phyloP scores from a whole-genome alignment of 345 rosid species.

The Eutrema yunnanense region DNA sequence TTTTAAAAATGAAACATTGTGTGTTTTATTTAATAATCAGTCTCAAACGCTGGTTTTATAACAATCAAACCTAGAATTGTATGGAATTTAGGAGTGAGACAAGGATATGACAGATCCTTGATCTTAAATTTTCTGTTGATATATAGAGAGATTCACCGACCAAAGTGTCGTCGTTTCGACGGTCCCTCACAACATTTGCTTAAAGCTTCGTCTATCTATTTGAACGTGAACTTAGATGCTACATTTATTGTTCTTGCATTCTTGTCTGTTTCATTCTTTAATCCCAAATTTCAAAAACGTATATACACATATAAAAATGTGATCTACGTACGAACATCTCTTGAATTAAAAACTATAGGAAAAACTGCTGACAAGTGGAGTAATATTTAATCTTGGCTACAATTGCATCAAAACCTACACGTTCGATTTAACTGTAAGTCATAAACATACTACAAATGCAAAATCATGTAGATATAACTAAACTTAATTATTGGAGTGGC shows the following conservation, averaged over 20 bases:
- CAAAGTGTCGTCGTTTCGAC: slow-evolving; percentile 26
- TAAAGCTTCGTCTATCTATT: slow-evolving; percentile 21
- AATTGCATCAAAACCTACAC: no score
- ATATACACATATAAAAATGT: neutral
- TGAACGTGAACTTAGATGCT: slow-evolving; percentile 1
- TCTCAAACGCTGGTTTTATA: neutral
- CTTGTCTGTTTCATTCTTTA: slow-evolving; percentile 17
- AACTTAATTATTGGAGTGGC: neutral
- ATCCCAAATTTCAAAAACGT: neutral
- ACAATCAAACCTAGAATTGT: neutral
- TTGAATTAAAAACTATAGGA: neutral
- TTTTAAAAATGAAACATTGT: neutral
- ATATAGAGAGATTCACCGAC: slow-evolving; percentile 24
- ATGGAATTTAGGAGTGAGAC: slow-evolving; percentile 6
- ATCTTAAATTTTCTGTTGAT: neutral
- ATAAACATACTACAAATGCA: neutral
- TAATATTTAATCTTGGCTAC: neutral
- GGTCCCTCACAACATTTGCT: slow-evolving; percentile 29
- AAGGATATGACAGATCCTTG: slow-evolving; percentile 19
- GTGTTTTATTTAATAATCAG: neutral
- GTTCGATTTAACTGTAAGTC: neutral
- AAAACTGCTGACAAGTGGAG: neutral
- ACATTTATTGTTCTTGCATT: slow-evolving; percentile 20
- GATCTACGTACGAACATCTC: neutral
- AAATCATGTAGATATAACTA: neutral